Conservation (phyloP, 1,284 basidiomycete genomes). For the Ceratobasidium sp. region DNA sequence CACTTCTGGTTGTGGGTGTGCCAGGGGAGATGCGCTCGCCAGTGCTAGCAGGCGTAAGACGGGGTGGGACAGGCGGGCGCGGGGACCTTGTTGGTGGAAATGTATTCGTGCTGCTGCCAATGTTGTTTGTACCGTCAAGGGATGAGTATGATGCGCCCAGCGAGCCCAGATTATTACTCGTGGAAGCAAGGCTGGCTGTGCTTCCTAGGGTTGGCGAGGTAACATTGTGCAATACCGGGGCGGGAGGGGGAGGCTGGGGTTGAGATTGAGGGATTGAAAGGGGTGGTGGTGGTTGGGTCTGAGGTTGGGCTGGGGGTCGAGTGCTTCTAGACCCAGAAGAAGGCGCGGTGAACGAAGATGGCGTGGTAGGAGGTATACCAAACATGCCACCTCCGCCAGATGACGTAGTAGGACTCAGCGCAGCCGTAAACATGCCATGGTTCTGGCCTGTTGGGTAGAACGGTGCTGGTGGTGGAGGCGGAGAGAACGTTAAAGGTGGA, state of each 20-base stretch:
- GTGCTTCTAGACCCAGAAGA: neutral
- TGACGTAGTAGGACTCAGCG: neutral
- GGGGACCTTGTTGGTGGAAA: constrained; percentile 16
- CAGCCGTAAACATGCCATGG: constrained; percentile 1
- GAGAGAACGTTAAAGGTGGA: neutral
- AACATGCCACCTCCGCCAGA: constrained; percentile 28
- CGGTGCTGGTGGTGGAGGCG: too few relatives aligned
- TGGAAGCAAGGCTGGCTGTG: too few relatives aligned
- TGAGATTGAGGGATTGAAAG: neutral
- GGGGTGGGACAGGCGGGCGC: constrained; percentile 21
- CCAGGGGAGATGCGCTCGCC: constrained; percentile 13
- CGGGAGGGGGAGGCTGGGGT: neutral
- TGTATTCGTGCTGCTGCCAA: neutral
- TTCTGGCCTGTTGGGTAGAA: too few relatives aligned
- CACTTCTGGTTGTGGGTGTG: constrained; percentile 27
- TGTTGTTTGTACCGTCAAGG: constrained; percentile 25
- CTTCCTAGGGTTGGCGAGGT: constrained; percentile 8
- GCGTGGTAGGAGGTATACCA: constrained; percentile 27
- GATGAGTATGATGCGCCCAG: constrained; percentile 19
- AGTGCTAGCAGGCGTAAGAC: constrained; percentile 22
- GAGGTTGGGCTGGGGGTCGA: neutral
- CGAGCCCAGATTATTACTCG: constrained; percentile 28
- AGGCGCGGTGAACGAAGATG: constrained; percentile 6
- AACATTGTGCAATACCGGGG: constrained; percentile 2
- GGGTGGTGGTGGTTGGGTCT: constrained; percentile 1